phyloP scores from a whole-genome alignment of 352 stramenopile genomes.

The Pythium pectinolyticum region DNA sequence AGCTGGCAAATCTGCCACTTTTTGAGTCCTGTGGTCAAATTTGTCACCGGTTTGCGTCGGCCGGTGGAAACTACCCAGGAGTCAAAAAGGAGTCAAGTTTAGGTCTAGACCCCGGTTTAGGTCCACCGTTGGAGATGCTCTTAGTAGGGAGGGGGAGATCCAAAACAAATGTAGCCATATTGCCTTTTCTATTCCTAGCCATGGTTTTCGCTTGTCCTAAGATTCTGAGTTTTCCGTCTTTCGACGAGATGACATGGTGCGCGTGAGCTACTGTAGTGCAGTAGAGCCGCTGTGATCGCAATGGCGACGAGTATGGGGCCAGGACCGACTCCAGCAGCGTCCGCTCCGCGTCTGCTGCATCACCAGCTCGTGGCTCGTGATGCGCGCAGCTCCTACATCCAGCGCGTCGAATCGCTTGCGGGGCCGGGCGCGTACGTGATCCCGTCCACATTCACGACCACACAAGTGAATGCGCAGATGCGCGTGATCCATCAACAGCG shows the following conservation, averaged over 20 bases:
- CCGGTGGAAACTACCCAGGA: no score
- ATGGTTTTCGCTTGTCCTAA: conserved; percentile 11
- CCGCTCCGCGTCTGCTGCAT: conserved; percentile 17
- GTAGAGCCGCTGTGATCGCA: neutral
- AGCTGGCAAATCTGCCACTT: no score
- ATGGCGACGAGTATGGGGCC: conserved; percentile 1
- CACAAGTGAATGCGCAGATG: conserved; percentile 36
- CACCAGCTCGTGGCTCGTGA: conserved; percentile 34
- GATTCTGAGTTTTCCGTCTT: conserved; percentile 15
- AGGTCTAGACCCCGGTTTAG: no score
- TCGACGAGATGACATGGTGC: neutral
- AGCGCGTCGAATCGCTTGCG: conserved; percentile 41
- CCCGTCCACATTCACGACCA: conserved; percentile 48
- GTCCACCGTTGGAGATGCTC: no score
- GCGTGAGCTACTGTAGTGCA: neutral
- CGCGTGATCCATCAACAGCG: conserved; percentile 47
- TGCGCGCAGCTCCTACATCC: conserved; percentile 50
- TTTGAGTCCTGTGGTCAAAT: no score
- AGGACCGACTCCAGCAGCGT: neutral
- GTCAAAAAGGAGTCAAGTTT: no score
- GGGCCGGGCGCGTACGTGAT: conserved; percentile 61
- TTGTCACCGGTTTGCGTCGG: no score
- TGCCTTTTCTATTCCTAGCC: conserved; percentile 14
- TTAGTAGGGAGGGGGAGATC: no score
- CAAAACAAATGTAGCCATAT: conserved; percentile 13